Evolutionary conservation across 495 filamentous ascomycete species (phyloP).

Genomic region (Melanomma pulvis-pyrius): DNA sequence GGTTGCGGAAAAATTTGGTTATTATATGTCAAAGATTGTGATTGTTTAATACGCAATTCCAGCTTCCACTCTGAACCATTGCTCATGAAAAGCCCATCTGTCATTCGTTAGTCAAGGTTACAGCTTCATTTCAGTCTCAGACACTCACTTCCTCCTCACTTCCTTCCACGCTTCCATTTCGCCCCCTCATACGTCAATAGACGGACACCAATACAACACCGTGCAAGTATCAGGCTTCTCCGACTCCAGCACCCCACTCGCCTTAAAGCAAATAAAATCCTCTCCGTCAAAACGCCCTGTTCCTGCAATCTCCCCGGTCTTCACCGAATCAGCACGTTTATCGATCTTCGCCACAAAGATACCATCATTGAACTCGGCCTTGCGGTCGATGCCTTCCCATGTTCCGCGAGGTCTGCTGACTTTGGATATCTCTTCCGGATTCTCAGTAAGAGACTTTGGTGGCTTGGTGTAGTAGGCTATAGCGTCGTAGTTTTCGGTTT

Average conservation of each 20-base stretch:
- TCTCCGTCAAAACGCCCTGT: slow-evolving; percentile 4
- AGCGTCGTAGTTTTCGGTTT: slow-evolving; percentile 4
- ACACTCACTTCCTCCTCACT: background rate
- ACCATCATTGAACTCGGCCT: background rate
- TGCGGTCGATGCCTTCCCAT: background rate
- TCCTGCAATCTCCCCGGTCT: slow-evolving; percentile 2
- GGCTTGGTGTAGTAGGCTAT: slow-evolving; percentile 6
- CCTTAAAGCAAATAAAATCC: slow-evolving; percentile 5
- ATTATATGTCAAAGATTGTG: too few species aligned
- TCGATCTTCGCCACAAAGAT: background rate
- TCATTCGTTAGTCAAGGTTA: too few species aligned
- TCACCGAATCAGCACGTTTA: background rate
- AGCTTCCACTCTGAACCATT: too few species aligned
- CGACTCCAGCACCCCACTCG: background rate
- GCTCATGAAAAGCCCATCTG: too few species aligned
- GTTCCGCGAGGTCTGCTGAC: background rate
- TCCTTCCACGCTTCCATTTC: background rate
- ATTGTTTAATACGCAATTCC: too few species aligned
- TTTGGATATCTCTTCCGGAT: background rate
- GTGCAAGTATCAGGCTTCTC: background rate
- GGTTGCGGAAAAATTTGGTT: too few species aligned
- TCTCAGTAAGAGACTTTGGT: background rate
- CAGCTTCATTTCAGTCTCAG: too few species aligned
- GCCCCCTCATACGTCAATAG: background rate
- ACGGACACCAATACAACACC: slow-evolving; percentile 3